These are phyloP conservation scores for Moelleriella libera DNA, from an alignment of 2,329 filamentous ascomycete species.

Conservation along the genomic window DNA sequence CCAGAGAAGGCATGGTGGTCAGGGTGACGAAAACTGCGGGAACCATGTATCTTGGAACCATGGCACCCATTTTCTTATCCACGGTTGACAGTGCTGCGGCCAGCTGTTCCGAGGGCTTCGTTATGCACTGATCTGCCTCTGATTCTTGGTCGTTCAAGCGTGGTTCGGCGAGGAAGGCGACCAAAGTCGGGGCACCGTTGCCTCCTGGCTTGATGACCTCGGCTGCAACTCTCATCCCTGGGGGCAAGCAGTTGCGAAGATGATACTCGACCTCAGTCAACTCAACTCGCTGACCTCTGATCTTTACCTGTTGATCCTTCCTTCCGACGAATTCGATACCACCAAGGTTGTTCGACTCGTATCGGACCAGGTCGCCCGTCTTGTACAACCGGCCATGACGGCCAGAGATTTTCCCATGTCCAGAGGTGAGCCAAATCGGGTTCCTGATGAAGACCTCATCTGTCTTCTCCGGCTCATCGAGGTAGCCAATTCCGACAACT, in stretches of 20 bases:
- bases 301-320: conserved; percentile 26
- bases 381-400: conserved; percentile 10
- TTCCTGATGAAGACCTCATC: conserved; percentile 41
- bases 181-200: too few relatives aligned
- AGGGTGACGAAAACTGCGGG: not conserved
- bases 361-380: conserved; percentile 14
- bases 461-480: conserved; percentile 28
- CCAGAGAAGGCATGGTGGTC: not conserved
- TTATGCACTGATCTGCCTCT: too few relatives aligned
- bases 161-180: too few relatives aligned
- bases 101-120: too few relatives aligned
- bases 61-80: too few relatives aligned
- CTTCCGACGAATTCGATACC: conserved; percentile 10
- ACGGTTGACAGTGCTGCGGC: too few relatives aligned
- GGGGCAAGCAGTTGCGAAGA: too few relatives aligned
- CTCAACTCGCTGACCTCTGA: conserved; percentile 39
- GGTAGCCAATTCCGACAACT: not conserved
- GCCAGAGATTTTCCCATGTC: conserved; percentile 15
- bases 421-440: conserved; percentile 34
- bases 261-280: conserved; percentile 12
- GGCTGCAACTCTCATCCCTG: too few relatives aligned
- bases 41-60: not conserved
- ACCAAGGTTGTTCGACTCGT: conserved; percentile 12
- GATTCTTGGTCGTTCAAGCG: too few relatives aligned
- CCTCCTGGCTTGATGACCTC: too few relatives aligned